Evolutionary conservation across 805 yeast genomes (phyloP), one percentile per base, ranked within the genome.

Genomic region (Scheffersomyces coipomensis): DNA sequence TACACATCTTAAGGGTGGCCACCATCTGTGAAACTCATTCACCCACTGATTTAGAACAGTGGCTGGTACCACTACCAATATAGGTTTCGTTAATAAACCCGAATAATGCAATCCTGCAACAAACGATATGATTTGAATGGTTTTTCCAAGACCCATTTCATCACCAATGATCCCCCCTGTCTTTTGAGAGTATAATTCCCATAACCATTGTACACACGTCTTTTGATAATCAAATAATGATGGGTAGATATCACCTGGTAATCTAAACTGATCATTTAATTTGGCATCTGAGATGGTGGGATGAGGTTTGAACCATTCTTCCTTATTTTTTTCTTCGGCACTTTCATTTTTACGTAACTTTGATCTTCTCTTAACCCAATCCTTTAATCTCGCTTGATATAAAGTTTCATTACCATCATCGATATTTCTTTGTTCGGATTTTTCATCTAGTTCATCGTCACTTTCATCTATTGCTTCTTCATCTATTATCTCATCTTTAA

Each of bases 61-160:
- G 0, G 98, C 98, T 0, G 99, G 99, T 48, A 97, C 95, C 0
- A 93, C 97, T 30, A 93, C 73, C 25, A 93, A 55, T 0, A 86
- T 84, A 0, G 99, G 99, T 27, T 82, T 84, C 23, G 78, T 75
- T 2, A 91, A 65, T 41, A 78, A 66, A 0, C 84, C 81, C 13
- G 95, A 85, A 57, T 89, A 86, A 53, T 90, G 96, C 29, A 93
- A 68, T 0, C 96, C 93, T 0, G 98, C 97, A 7, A 93, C 54
- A 58, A 91, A 93, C 1, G 97, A 81, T 32, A 89, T 88, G 7
- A 93, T 78, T 56, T 93, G 98, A 36, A 93, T 85, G 0, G 99
- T 93, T 55, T 93, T 93, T 2, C 99, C 99, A 13, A 93, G 64
- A 0, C 99, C 99, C 99, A 93, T 93, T 60, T 93, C 99, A 62